Evolutionary conservation across 345 rosid species (phyloP), one percentile per base, ranked within the genome.

Genomic region (Anastatica hierochuntica): DNA sequence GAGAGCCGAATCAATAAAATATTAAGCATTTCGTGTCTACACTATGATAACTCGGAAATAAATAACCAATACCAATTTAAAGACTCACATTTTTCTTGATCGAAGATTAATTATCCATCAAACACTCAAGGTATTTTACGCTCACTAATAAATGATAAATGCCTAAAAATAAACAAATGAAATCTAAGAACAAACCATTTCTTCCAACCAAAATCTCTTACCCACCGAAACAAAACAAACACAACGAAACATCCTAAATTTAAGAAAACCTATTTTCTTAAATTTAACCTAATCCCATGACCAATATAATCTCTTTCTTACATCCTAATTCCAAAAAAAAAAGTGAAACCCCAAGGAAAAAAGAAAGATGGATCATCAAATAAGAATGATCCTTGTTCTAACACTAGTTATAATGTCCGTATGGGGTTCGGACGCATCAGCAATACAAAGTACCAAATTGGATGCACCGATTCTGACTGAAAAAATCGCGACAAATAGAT

Each of bases 381-480:
- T 14, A 40, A 8, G 13, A 60, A 47, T 54, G 62, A 54, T 67
- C 52, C 62, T 67, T 40, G 56, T 60, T 46, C 10, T 60, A 60
- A 47, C 66, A 15, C 50, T 67, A n/a, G 33, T 41, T 46, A 38
- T 20, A 46, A 33, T 47, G 20, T 46, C 20, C 27, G 43, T 26
- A 23, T 41, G 49, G 66, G 56, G 71, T 37, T 58, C 27, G n/a
- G 66, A 67, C 27, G 72, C 66, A 60, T 60, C 72, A 27, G 72
- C 62, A 53, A 3, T 67, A 15, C 51, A 34, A 33, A 27, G 24
- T 24, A 21, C 44, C 2, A 67, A 67, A 42, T 53, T 86, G 10
- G 83, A 81, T 53, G 71, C 95, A 1, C 88, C 92, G 2, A n/a
- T 82, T 9, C 65, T 90, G 72, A 90, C 98, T 2, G 61, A 74